These are phyloP conservation scores for Pontederia paniculata DNA, from an alignment of 176 grass and related monocot species.

Conservation along the genomic window DNA sequence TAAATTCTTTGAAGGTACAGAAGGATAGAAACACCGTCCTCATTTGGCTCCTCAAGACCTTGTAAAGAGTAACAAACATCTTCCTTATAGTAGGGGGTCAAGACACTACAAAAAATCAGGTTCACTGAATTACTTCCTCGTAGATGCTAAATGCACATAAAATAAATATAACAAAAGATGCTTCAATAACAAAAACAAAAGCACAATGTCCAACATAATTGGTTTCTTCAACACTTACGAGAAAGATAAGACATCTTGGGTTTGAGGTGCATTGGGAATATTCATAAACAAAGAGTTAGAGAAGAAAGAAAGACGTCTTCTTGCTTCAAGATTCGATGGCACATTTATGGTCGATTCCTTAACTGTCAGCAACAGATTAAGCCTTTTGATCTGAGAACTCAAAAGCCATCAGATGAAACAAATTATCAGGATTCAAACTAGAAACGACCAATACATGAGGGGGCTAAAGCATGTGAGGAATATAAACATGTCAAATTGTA, in stretches of 20 bases:
- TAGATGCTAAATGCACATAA: neutral
- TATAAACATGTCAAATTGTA: conserved; percentile 4
- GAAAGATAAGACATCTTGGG: conserved; percentile 75
- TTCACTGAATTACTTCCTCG: no score
- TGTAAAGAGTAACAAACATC: conserved; percentile 79
- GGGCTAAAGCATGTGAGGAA: no score
- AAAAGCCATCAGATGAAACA: no score
- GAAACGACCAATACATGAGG: no score
- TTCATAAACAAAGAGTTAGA: conserved; percentile 96
- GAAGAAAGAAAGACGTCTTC: conserved; percentile 79
- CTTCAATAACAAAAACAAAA: neutral
- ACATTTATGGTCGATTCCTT: conserved; percentile 96
- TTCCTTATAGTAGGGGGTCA: conserved; percentile 91
- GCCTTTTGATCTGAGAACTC: conserved; percentile 74
- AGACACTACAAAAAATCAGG: conserved; percentile 30
- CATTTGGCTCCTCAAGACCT: conserved; percentile 54
- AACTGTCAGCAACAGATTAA: conserved; percentile 70
- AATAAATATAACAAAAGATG: conserved; percentile 5
- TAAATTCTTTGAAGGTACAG: conserved; percentile 98
- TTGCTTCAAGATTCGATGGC: conserved; percentile 83
- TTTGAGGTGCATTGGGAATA: conserved; percentile 78
- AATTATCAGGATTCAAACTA: no score
- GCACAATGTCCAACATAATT: neutral
- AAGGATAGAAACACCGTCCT: conserved; percentile 95
- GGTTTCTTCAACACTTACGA: conserved; percentile 42